Conservation (phyloP, 228 moss, liverwort and hornwort genomes). For the Sphagnum magellanicum region DNA sequence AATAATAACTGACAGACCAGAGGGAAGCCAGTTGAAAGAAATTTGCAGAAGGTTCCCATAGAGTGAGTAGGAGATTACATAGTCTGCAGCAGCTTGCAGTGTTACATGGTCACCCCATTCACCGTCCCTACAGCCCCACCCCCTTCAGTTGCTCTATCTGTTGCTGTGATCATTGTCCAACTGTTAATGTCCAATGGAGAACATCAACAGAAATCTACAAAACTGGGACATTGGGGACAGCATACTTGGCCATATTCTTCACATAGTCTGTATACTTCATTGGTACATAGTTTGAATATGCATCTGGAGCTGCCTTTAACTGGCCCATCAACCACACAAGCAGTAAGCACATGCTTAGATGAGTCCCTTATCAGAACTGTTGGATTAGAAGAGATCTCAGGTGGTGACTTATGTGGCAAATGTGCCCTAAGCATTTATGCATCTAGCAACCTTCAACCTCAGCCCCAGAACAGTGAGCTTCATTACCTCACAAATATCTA, state of each 20-base stretch:
- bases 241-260: slow-evolving; percentile 44
- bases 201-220: not conserved
- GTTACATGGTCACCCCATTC: slow-evolving; percentile 99
- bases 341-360: no score
- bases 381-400: no score
- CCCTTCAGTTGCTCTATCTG: slow-evolving; percentile 12
- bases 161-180: not conserved
- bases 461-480: no score
- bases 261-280: slow-evolving; percentile 41
- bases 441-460: no score
- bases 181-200: no score
- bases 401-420: no score
- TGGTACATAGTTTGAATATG: slow-evolving; percentile 39
- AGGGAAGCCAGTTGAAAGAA: no score
- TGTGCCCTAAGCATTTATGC: no score
- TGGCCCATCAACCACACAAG: slow-evolving; percentile 4
- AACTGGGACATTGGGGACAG: not conserved
- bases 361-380: no score
- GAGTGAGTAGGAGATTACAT: slow-evolving; percentile 30
- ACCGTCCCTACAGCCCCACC: slow-evolving; percentile 59
- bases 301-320: slow-evolving; percentile 22
- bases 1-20: no score
- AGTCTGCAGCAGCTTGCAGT: slow-evolving; percentile 90
- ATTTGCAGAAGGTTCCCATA: no score
- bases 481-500: no score